Conservation (phyloP, 192 early-diverging fungal genomes). For the Backusella westeae region DNA sequence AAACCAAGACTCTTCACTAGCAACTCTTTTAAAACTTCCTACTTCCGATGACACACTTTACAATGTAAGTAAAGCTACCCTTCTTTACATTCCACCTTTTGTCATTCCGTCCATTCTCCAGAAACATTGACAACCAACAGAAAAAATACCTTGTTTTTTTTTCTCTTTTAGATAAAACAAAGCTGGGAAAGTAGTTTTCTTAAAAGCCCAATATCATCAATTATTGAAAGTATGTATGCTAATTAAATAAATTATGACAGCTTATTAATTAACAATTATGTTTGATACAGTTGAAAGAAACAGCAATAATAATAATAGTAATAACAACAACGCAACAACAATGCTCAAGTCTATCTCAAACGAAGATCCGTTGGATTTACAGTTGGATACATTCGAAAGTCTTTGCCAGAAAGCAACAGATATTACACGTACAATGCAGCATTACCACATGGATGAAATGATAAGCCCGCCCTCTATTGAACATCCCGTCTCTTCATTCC, state of each 20-base stretch:
- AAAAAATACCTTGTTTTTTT: not conserved
- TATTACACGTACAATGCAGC: not conserved
- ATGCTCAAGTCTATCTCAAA: not conserved
- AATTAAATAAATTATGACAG: not conserved
- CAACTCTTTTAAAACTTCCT: not conserved
- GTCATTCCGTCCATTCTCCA: not conserved
- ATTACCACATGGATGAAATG: not conserved
- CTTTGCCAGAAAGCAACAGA: not conserved
- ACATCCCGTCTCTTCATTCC: not conserved
- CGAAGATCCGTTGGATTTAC: not conserved
- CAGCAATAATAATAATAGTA: not conserved
- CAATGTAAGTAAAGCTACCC: not conserved
- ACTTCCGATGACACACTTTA: not conserved
- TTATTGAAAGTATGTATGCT: not conserved
- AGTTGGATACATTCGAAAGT: not conserved
- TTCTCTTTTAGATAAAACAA: not conserved
- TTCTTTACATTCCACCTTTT: not conserved
- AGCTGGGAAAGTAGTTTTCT: not conserved
- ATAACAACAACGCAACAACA: not conserved
- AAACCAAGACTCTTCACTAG: not conserved
- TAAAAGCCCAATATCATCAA: not conserved
- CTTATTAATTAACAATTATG: not conserved
- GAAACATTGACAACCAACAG: not conserved
- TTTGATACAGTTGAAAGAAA: not conserved
- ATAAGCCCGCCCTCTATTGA: not conserved